Base-by-base conservation (phyloP, 139 green algal genomes). In the Tetradesmus lagerheimii region DNA sequence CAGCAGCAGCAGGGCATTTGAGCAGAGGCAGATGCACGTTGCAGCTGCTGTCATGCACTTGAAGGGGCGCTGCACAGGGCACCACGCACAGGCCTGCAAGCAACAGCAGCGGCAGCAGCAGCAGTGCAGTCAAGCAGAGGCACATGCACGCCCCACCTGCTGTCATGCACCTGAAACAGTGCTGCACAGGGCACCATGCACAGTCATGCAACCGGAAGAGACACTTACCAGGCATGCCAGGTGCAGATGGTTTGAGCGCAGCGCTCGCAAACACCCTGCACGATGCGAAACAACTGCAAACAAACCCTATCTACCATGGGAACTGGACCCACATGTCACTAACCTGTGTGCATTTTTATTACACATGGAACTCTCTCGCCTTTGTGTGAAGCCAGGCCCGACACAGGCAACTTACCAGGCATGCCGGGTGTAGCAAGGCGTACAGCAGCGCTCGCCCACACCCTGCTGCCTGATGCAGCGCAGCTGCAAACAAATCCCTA, bases 141-240 rank as follows among this genome's bases (percentile, higher is more conserved):
- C 79, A 84, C 8, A 41, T 38, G 41, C 27, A 37, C 27, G 9
- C 66, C n/a, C n/a, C n/a, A n/a, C n/a, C n/a, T n/a, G n/a, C n/a
- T 37, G 18, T 43, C 20, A 5, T 37, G 77, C 38, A 87, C 82
- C 35, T 43, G 34, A 6, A 57, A 57, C 5, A 34, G 12, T 0
- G 38, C 6, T 5, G 35, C 43, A 29, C 82, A 87, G 2, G 82
- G 82, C 35, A 18, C 82, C 82, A 87, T 35, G 57, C 82, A 87
- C 53, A 79, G 4, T n/a, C n/a, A n/a, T 47, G 74, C 20, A 50
- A 37, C n/a, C 12, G n/a, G 20, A 20, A 14, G 20, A 9, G 15
- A 3, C 9, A 23, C n/a, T 78, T 6, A 39, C n/a, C 67, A 39
- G 67, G 67, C 67, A 78, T 14, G n/a, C 67, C n/a, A 4, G 31